These are phyloP conservation scores for Alternaria gansuensis DNA, from an alignment of 2,329 filamentous ascomycete genomes.

Conservation along the genomic window DNA sequence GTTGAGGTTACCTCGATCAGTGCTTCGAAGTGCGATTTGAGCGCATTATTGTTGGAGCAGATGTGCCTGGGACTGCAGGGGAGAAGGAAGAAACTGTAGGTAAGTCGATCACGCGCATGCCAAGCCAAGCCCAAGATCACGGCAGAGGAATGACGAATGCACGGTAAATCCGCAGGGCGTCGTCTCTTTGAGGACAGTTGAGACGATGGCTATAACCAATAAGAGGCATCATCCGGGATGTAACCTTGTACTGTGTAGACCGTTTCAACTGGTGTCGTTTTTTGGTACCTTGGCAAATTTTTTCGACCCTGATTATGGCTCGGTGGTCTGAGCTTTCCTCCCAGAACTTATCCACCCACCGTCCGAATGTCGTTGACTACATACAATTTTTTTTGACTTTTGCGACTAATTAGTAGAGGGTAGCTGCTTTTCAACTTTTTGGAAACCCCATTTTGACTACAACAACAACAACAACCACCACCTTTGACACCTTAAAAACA, in stretches of 20 bases:
- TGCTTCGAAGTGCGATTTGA: conserved; percentile 4
- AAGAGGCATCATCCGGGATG: not conserved
- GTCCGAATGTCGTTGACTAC: too few relatives aligned
- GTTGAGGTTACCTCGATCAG: conserved; percentile 6
- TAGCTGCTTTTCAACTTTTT: too few relatives aligned
- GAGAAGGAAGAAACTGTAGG: conserved; percentile 1
- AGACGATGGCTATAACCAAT: not conserved
- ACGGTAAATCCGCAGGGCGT: not conserved
- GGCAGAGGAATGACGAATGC: conserved; percentile 9
- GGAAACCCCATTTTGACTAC: too few relatives aligned
- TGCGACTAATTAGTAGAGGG: too few relatives aligned
- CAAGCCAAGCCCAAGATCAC: not conserved
- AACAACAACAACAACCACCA: too few relatives aligned
- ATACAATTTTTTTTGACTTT: too few relatives aligned
- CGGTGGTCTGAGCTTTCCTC: too few relatives aligned
- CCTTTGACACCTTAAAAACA: too few relatives aligned
- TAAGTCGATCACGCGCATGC: conserved; percentile 5
- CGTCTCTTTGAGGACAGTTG: not conserved
- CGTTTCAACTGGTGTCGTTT: too few relatives aligned
- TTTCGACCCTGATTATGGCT: too few relatives aligned
- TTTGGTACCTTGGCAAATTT: too few relatives aligned
- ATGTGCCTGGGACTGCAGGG: conserved; percentile 7
- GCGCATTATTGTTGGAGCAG: conserved; percentile 9
- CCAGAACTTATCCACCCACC: too few relatives aligned
- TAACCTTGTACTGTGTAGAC: conserved; percentile 1